These are phyloP conservation scores for Xylaria flabelliformis DNA, from an alignment of 495 filamentous ascomycete genomes.

Conservation along the genomic window DNA sequence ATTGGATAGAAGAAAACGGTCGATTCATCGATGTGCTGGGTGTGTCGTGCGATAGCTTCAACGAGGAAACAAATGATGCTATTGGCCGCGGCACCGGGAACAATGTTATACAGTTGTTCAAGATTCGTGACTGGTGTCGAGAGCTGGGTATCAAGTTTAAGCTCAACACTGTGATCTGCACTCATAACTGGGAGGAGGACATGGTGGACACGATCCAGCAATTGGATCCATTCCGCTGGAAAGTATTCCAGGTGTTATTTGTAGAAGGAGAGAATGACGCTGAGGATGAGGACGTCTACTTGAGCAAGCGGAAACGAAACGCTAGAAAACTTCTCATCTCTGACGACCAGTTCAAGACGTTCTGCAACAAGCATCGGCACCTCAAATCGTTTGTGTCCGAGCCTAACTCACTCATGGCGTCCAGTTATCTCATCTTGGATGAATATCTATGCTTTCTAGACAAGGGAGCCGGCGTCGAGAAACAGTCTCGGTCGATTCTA, in stretches of 20 bases:
- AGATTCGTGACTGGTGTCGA: constrained; percentile 53
- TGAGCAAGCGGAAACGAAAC: constrained; percentile 45
- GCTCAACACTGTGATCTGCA: constrained; percentile 64
- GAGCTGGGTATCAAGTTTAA: constrained; percentile 62
- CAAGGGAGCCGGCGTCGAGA: constrained; percentile 48
- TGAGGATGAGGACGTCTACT: constrained; percentile 35
- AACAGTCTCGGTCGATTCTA: constrained; percentile 50
- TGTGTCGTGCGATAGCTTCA: constrained; percentile 65
- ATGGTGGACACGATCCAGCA: constrained; percentile 54
- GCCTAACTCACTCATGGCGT: constrained; percentile 59
- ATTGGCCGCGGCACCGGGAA: constrained; percentile 59
- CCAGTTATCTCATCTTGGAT: constrained; percentile 60
- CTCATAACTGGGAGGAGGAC: constrained; percentile 59
- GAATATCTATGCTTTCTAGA: constrained; percentile 64
- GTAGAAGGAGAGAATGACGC: constrained; percentile 63
- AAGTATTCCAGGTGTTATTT: constrained; percentile 63
- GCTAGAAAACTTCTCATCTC: constrained; percentile 56
- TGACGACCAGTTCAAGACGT: constrained; percentile 54
- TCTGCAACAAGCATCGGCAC: constrained; percentile 56
- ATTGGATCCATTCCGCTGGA: constrained; percentile 63
- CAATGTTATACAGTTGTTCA: constrained; percentile 52
- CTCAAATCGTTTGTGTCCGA: constrained; percentile 55
- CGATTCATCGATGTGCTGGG: constrained; percentile 60
- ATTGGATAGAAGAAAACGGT: constrained; percentile 51
- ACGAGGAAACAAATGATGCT: constrained; percentile 56